Base-by-base conservation (phyloP, 148 eudicot species). In the Rhododendron kiyosumense region DNA sequence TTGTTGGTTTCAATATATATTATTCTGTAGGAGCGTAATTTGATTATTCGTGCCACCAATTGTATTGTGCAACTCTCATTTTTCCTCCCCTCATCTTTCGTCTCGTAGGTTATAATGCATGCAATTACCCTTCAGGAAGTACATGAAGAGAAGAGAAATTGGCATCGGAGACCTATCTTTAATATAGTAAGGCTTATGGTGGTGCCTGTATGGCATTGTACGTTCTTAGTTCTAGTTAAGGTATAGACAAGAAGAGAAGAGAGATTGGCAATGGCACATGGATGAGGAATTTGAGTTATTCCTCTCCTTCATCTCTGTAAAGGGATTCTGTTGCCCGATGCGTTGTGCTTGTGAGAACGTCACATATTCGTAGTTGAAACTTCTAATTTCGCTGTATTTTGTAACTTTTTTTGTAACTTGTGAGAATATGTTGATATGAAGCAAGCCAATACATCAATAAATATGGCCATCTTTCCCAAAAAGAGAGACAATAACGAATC, bases 121-220 rank as follows among this genome's bases (percentile, higher is more conserved):
- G 88, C 88, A 54, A 63, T 86, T 86, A 82, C 73, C 88, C 88
- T 4, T 48, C 75, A 2, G 67, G 85, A 82, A 86, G 73, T 41
- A 71, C 32, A 5, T 78, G 83, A 81, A 18, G 36, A 0, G n/a
- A 59, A 22, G 65, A 59, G 26, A 59, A 59, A 59, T 59, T 0
- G 15, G 74, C 20, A n/a, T 3, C 9, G 20, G 57, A 14, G 22
- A 45, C 34, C 30, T 9, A 45, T 45, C 32, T 79, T 45, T 8
- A 26, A 79, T 79, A 48, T n/a, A n/a, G 10, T 24, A 79, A 45
- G 15, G 12, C 11, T 24, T 3, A n/a, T 26, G 26, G 59, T n/a
- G 59, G 81, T 79, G 59, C 26, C 24, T 18, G 46, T 14, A 2
- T 8, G 79, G 22, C 12, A 7, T 4, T 46, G 81, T 79, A n/a